Evolutionary conservation across 2,329 filamentous ascomycete genomes (phyloP).

Genomic region (Venturia effusa): DNA sequence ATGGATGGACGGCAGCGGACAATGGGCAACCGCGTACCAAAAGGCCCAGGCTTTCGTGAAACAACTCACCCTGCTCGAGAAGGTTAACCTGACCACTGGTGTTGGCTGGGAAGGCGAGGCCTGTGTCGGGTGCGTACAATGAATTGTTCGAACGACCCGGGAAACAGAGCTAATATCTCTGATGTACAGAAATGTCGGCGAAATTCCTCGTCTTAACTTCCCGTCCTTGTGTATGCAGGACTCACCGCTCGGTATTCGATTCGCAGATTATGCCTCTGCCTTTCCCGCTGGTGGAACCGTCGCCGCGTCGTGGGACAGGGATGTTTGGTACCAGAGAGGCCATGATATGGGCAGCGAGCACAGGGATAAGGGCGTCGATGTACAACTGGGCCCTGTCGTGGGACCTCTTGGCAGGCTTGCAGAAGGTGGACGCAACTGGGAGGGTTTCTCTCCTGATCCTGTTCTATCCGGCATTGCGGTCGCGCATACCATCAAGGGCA

Average conservation of each 20-base stretch:
- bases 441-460: conserved; percentile 62
- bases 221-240: conserved; percentile 78
- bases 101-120: conserved; percentile 50
- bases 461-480: conserved; percentile 64
- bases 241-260: conserved; percentile 66
- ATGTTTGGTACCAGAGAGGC: conserved; percentile 57
- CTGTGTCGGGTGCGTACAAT: neutral
- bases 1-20: conserved; percentile 66
- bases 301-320: conserved; percentile 72
- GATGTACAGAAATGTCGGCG: conserved; percentile 63
- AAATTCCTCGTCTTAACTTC: conserved; percentile 59
- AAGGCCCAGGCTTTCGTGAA: conserved; percentile 72
- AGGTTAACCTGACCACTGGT: conserved; percentile 91
- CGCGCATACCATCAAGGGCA: conserved; percentile 63
- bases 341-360: conserved; percentile 66
- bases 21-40: conserved; percentile 65
- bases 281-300: conserved; percentile 71
- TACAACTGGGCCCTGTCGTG: conserved; percentile 66
- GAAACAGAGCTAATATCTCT: conserved; percentile 41
- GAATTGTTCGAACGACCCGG: conserved; percentile 20
- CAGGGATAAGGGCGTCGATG: conserved; percentile 62
- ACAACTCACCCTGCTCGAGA: conserved; percentile 72
- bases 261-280: conserved; percentile 67
- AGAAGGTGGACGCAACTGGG: conserved; percentile 62
- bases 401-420: conserved; percentile 60